phyloP scores from a whole-genome alignment of 768 basidiomycete species.

The Amanita rubescens region DNA sequence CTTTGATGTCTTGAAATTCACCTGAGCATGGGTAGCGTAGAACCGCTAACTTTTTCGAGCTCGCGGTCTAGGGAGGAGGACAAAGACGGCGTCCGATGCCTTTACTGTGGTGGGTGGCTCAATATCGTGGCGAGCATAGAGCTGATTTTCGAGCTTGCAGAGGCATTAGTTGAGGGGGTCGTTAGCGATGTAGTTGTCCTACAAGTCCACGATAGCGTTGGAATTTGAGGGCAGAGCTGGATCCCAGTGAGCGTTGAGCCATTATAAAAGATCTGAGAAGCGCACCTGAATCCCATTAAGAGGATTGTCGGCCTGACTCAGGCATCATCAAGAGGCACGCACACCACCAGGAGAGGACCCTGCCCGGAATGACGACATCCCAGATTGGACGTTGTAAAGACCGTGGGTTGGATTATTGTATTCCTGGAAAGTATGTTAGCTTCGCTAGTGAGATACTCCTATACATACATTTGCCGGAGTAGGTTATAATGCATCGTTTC shows the following conservation, averaged over 20 bases:
- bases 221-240: conserved; percentile 81
- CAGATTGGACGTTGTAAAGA: no score
- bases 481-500: no score
- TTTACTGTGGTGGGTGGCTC: conserved; percentile 40
- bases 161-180: conserved; percentile 78
- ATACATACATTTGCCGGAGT: no score
- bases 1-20: conserved; percentile 52
- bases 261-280: not conserved
- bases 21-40: conserved; percentile 67
- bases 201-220: conserved; percentile 89
- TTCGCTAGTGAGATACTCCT: no score
- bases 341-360: no score
- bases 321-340: no score
- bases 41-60: conserved; percentile 73
- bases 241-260: not conserved
- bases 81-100: conserved; percentile 61
- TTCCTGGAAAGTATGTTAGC: no score
- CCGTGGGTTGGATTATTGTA: no score
- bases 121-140: conserved; percentile 45
- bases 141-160: conserved; percentile 79
- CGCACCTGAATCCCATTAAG: not conserved
- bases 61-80: conserved; percentile 76
- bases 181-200: conserved; percentile 87
- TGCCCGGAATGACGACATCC: not conserved
- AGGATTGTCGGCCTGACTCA: no score